phyloP scores from a whole-genome alignment of 106 monocot species.

The Ottelia alismoides region DNA sequence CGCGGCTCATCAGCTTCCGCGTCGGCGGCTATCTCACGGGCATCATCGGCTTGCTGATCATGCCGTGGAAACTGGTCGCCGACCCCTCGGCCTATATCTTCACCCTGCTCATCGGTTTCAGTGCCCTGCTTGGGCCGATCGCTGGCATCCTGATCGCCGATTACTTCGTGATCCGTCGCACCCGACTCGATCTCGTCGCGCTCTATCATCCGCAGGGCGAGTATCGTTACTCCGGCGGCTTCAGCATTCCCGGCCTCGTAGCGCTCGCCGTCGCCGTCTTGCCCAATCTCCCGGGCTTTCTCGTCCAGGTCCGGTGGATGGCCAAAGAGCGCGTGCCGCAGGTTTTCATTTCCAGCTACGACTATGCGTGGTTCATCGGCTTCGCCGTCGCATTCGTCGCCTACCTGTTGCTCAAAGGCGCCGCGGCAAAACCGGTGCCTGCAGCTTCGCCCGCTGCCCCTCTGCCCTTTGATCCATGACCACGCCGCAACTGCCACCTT shows the following conservation, averaged over 20 bases:
- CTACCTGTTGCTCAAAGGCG: no score
- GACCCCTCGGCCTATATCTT: conserved; percentile 22
- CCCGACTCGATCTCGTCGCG: conserved; percentile 13
- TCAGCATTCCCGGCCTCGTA: not conserved
- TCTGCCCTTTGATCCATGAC: no score
- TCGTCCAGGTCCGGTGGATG: not conserved
- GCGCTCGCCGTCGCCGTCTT: not conserved
- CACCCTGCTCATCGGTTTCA: conserved; percentile 34
- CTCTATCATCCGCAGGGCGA: conserved; percentile 9
- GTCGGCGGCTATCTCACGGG: conserved; percentile 18
- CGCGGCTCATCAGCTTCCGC: conserved; percentile 27
- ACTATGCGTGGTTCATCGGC: not conserved
- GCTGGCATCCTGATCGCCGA: conserved; percentile 20
- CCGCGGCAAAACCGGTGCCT: no score
- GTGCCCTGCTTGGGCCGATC: conserved; percentile 21
- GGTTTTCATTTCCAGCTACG: no score
- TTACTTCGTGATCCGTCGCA: conserved; percentile 22
- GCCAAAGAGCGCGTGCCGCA: no score
- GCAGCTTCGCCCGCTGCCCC: no score
- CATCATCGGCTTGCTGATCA: conserved; percentile 13
- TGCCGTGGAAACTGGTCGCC: conserved; percentile 32
- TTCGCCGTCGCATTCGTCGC: not conserved
- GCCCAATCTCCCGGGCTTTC: not conserved
- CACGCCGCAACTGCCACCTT: no score
- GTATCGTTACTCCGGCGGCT: not conserved